These are phyloP conservation scores for Rhinocladiella mackenziei DNA, from an alignment of 2,329 filamentous ascomycete genomes.

Conservation along the genomic window DNA sequence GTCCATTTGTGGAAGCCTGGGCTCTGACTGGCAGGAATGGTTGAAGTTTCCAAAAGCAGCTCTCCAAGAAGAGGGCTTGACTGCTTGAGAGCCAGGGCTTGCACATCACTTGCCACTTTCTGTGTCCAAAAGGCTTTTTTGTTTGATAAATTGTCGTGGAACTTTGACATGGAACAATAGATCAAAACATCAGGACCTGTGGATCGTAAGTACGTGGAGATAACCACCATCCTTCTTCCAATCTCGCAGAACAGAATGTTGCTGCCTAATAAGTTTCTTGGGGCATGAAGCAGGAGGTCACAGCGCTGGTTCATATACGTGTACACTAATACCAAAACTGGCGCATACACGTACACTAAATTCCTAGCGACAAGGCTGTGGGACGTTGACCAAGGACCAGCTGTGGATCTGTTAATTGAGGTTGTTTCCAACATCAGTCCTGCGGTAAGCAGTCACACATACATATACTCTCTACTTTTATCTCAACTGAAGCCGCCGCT, in stretches of 20 bases:
- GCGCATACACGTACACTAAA: slow-evolving; percentile 5
- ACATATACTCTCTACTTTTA: not conserved
- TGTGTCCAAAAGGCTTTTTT: not conserved
- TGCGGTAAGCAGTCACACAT: not conserved
- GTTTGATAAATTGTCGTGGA: not conserved
- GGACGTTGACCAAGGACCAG: not conserved
- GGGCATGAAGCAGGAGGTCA: not conserved
- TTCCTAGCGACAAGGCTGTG: not conserved
- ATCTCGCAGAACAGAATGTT: slow-evolving; percentile 1
- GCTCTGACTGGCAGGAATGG: slow-evolving; percentile 10
- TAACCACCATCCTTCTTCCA: not conserved
- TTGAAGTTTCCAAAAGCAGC: slow-evolving; percentile 6
- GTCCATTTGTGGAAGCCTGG: slow-evolving; percentile 10
- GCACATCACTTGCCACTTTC: not conserved
- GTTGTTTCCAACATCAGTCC: not conserved
- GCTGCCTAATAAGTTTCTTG: slow-evolving; percentile 3
- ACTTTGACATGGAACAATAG: not conserved
- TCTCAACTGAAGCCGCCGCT: not conserved
- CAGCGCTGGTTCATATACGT: slow-evolving; percentile 3
- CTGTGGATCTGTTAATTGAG: not conserved
- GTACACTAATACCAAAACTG: slow-evolving; percentile 7
- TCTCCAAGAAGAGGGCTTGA: slow-evolving; percentile 1
- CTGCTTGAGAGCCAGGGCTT: not conserved
- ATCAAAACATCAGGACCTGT: not conserved
- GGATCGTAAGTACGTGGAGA: not conserved